A percentile compares a stretch with the other conserved stretches of the same genome.
These are phyloP conservation scores for Grosmannia huntii DNA, from an alignment of 2,329 filamentous ascomycete species.

Conservation along the genomic window DNA sequence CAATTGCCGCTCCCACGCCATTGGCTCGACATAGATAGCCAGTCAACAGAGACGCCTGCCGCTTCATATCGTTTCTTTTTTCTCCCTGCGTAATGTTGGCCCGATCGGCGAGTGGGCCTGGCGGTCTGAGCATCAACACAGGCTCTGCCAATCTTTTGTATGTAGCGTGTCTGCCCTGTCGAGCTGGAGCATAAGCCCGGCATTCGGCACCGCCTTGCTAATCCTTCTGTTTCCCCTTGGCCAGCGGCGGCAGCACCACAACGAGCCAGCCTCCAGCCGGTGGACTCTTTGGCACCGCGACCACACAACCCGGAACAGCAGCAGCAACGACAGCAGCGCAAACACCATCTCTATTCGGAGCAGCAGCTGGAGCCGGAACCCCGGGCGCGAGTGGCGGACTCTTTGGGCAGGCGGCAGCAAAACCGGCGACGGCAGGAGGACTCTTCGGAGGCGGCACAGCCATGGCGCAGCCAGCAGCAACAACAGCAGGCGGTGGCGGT, in stretches of 20 bases:
- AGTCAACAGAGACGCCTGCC: too few relatives aligned
- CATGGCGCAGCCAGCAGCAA: slow-evolving; percentile 14
- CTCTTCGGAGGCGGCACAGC: slow-evolving; percentile 6
- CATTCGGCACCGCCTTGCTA: not conserved
- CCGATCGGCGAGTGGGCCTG: slow-evolving; percentile 46
- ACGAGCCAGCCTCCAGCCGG: slow-evolving; percentile 14
- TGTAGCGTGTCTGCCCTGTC: slow-evolving; percentile 12
- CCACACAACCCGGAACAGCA: not conserved
- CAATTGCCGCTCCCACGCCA: too few relatives aligned
- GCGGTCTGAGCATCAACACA: slow-evolving; percentile 51
- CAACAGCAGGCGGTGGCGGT: slow-evolving; percentile 15
- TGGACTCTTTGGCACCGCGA: slow-evolving; percentile 10
- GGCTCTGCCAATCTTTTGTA: slow-evolving; percentile 45
- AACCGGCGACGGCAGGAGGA: not conserved
- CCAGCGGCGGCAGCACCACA: slow-evolving; percentile 10
- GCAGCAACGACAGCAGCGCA: not conserved
- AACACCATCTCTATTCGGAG: slow-evolving; percentile 5
- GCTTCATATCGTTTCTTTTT: not conserved
- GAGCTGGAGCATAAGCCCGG: too few relatives aligned
- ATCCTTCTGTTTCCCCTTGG: not conserved
- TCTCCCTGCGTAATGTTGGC: slow-evolving; percentile 31
- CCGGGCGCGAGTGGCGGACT: slow-evolving; percentile 12
- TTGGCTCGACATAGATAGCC: not conserved
- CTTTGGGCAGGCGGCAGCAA: slow-evolving; percentile 1
- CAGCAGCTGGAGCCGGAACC: not conserved